Base-by-base conservation (phyloP, 2,329 filamentous ascomycete genomes). In the Colletotrichum chrysophilum region DNA sequence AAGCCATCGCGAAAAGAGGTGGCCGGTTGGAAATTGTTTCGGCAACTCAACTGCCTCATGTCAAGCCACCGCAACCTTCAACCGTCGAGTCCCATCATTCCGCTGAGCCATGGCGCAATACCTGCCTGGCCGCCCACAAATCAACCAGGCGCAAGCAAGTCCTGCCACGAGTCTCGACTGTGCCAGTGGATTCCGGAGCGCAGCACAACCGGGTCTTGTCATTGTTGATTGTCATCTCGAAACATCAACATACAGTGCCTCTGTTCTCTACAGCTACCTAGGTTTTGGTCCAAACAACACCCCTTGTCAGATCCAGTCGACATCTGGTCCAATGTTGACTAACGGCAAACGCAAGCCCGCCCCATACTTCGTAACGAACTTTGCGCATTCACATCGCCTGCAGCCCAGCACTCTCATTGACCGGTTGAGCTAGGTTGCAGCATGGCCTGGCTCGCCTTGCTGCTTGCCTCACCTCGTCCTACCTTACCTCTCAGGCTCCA, bases 281-380 rank as follows among this genome's bases (percentile, higher is more conserved):
- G 55, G 61, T 55, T 73, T 58, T 36, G 56, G 30, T 64, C 73
- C 69, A 73, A 71, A 68, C 64, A 68, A 18, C n/a, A 13, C 56
- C 69, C 71, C 56, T 56, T 55, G 69, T 60, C 32, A 34, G 21
- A 68, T 36, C 56, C 67, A 64, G 34, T 68, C 26, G 70, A 52
- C 58, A 64, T 75, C 70, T 65, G 73, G 58, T 75, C 73, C 70
- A 68, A 75, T 73, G 32, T 73, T 73, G 73, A 73, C 73, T 68
- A 73, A 75, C 70, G 34, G 56, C 64, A 73, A 75, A 73, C 73
- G 70, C 70, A 75, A 75, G 73, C 68, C 62, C 60, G 71, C 69
- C 43, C 70, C 69, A 64, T 73, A 73, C 69, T 75, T 75, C 43
- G 70, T 36, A 67, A 68, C 73, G 73, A 75, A 75, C 70, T 67